A percentile compares a stretch with the other conserved stretches of the same genome.
These are phyloP conservation scores for Pulveroboletus frians DNA, from an alignment of 768 basidiomycete genomes.

Conservation along the genomic window DNA sequence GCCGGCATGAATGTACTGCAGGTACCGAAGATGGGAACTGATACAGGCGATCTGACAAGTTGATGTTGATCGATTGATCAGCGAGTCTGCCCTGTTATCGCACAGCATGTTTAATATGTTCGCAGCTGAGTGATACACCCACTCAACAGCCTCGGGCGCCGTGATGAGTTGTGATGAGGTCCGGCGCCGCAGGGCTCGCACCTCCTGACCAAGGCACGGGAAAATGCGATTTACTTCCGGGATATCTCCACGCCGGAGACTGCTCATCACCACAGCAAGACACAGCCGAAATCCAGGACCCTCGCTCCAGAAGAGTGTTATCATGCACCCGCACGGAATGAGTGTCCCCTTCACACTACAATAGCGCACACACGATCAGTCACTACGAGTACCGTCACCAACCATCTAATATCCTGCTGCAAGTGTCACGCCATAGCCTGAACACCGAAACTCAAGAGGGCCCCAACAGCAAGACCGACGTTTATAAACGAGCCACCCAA, in stretches of 20 bases:
- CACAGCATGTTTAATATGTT: no score
- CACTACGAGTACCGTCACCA: not conserved
- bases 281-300: not conserved
- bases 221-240: not conserved
- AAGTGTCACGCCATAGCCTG: slow-evolving; percentile 53
- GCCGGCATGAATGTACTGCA: no score
- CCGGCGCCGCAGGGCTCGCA: not conserved
- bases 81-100: no score
- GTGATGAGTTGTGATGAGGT: not conserved
- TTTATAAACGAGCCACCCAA: slow-evolving; percentile 75
- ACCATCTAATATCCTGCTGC: not conserved
- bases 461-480: slow-evolving; percentile 69
- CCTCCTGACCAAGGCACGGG: not conserved
- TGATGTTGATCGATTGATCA: no score
- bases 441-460: slow-evolving; percentile 77
- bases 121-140: not conserved
- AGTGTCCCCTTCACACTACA: no score
- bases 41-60: no score
- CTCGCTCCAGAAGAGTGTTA: not conserved
- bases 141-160: not conserved
- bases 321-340: not conserved
- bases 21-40: no score
- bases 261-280: not conserved
- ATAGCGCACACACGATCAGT: not conserved
- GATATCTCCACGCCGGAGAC: not conserved